These are phyloP conservation scores for Petrea volubilis DNA, from an alignment of 257 asterid species.

Conservation along the genomic window DNA sequence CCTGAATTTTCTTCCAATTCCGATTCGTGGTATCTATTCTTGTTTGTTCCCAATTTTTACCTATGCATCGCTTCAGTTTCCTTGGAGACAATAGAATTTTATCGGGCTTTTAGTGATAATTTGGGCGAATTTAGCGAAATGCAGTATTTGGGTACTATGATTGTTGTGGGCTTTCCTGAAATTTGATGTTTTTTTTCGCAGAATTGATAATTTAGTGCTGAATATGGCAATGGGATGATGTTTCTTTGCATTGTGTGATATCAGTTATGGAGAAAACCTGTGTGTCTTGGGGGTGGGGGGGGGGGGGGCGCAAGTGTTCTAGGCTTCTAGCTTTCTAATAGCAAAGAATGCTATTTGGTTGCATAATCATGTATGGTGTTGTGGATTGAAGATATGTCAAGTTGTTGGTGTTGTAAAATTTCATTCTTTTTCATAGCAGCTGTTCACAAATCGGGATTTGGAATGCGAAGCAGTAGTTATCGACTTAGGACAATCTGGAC, in stretches of 20 bases:
- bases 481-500: conserved; percentile 43
- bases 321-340: no score
- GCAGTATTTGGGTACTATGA: not conserved
- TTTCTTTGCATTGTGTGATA: conserved; percentile 4
- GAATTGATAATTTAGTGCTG: not conserved
- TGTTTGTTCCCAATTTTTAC: not conserved
- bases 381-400: not conserved
- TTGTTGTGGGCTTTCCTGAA: not conserved
- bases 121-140: not conserved
- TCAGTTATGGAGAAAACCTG: not conserved
- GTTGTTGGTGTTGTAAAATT: not conserved
- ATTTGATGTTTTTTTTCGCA: not conserved
- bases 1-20: not conserved
- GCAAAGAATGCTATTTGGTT: no score
- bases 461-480: conserved; percentile 15
- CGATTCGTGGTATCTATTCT: not conserved
- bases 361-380: not conserved
- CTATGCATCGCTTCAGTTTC: not conserved
- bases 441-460: conserved; percentile 29
- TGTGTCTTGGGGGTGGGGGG: no score
- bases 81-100: not conserved
- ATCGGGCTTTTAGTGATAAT: not conserved
- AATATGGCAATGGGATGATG: not conserved
- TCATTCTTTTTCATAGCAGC: conserved; percentile 2
- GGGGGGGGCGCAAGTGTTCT: no score